Evolutionary conservation across 495 filamentous ascomycete species (phyloP), one percentile per base, ranked within the genome.

Genomic region (Elasticomyces elasticus): DNA sequence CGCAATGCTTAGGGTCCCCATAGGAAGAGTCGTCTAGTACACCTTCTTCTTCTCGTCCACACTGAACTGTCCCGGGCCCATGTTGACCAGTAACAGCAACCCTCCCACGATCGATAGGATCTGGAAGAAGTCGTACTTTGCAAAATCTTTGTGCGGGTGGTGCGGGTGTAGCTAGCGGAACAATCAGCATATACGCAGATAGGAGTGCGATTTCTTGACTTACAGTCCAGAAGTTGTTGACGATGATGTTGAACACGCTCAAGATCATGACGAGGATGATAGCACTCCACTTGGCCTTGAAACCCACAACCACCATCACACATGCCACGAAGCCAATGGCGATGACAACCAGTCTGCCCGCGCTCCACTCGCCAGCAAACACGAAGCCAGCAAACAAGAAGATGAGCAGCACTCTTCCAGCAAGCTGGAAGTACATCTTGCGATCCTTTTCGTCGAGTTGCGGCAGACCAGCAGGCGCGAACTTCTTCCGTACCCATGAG

Each of bases 41-140:
- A 98, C 92, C 79, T 98, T 98, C 84, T 98, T 98, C 84, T 98
- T 98, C 79, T 97, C 94, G 69, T 98, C 92, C 71, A 98, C 88
- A 69, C 86, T 94, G 74, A 96, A 84, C 71, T 95, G 87, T 44
- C 92, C 92, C 12, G 92, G 94, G 51, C 92, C 92, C 82, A 91
- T 96, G 80, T 98, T 98, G 70, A 95, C 88, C 51, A 98, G 78
- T 53, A 98, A 82, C 44, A 98, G 76, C 43, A 98, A 83, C 64
- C 92, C 92, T 52, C 92, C 92, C 82, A 98, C 92, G 70, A 98
- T 98, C 38, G 92, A 98, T 49, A 98, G 75, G 66, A 97, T 95
- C 76, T 98, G 92, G 83, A 98, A 98, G 75, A 98, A 98, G 69
- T 97, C 92, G 77, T 98, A 98, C 74, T 98, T 98, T 76, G 94